Evolutionary conservation across 2,329 filamentous ascomycete species (phyloP).

Genomic region (Tolypocladium ovalisporum): DNA sequence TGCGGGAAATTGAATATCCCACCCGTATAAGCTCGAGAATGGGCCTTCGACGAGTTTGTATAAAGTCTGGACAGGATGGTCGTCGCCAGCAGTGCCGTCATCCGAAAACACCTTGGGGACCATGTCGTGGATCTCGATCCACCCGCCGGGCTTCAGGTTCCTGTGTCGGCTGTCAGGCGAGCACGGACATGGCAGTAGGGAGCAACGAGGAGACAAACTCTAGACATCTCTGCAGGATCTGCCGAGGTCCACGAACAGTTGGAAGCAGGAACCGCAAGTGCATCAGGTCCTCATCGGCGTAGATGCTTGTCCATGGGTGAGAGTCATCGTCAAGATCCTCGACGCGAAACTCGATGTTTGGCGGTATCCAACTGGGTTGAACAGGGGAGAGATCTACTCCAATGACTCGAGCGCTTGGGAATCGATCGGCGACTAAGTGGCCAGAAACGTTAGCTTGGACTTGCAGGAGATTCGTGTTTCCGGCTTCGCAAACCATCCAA

Average conservation of each 20-base stretch:
- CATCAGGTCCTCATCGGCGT: constrained; percentile 37
- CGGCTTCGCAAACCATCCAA: constrained; percentile 29
- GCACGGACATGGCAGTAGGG: neutral
- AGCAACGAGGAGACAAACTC: constrained; percentile 13
- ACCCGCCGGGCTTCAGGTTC: constrained; percentile 25
- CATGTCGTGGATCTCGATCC: constrained; percentile 27
- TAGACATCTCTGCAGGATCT: constrained; percentile 36
- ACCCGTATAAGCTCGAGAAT: constrained; percentile 21
- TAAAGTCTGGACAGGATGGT: constrained; percentile 21
- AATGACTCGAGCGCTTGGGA: constrained; percentile 32
- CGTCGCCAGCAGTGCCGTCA: constrained; percentile 16
- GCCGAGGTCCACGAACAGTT: constrained; percentile 38
- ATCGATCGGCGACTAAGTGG: constrained; percentile 30
- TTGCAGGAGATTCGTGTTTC: neutral
- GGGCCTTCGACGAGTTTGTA: constrained; percentile 20
- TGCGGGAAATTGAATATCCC: constrained; percentile 19
- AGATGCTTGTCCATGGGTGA: constrained; percentile 23
- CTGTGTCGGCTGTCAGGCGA: constrained; percentile 9
- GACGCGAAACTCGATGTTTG: constrained; percentile 42
- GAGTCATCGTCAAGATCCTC: constrained; percentile 25
- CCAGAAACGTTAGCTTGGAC: constrained; percentile 2
- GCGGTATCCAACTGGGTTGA: constrained; percentile 37
- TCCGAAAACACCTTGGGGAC: constrained; percentile 19
- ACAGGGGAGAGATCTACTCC: constrained; percentile 33
- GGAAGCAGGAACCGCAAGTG: constrained; percentile 40